These are phyloP conservation scores for Fusarium multiceps DNA, from an alignment of 2,329 filamentous ascomycete species.

Conservation along the genomic window DNA sequence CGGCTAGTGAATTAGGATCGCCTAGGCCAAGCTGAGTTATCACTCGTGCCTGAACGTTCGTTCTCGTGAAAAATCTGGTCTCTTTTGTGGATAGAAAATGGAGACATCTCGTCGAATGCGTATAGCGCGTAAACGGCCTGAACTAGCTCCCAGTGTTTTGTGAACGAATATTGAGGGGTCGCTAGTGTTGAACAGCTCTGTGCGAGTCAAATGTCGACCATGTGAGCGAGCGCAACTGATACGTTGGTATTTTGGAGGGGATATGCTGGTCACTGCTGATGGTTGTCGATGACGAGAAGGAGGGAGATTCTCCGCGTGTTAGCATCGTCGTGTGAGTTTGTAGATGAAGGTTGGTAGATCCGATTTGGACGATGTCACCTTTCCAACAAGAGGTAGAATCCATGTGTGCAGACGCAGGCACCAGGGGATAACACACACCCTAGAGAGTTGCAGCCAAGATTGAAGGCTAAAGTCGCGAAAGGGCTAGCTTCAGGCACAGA, in stretches of 20 bases:
- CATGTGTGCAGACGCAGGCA: slow-evolving; percentile 27
- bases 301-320: slow-evolving; percentile 33
- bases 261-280: slow-evolving; percentile 18
- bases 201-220: background rate
- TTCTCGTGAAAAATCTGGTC: slow-evolving; percentile 3
- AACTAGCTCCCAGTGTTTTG: slow-evolving; percentile 2
- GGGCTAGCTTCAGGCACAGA: slow-evolving; percentile 55
- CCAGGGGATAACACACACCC: slow-evolving; percentile 26
- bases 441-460: slow-evolving; percentile 27
- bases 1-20: slow-evolving; percentile 14
- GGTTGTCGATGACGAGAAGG: slow-evolving; percentile 19
- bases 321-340: slow-evolving; percentile 24
- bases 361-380: slow-evolving; percentile 45
- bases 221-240: background rate
- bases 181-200: background rate
- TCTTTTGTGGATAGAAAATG: slow-evolving; percentile 12
- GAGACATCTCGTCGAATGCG: slow-evolving; percentile 24
- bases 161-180: background rate
- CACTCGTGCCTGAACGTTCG: background rate
- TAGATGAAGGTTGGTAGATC: slow-evolving; percentile 33
- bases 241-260: background rate
- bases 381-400: slow-evolving; percentile 29
- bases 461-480: slow-evolving; percentile 13
- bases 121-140: slow-evolving; percentile 18
- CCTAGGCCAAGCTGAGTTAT: slow-evolving; percentile 17